Base-by-base conservation (phyloP, 2,329 filamentous ascomycete genomes). In the Apiospora malaysiana region DNA sequence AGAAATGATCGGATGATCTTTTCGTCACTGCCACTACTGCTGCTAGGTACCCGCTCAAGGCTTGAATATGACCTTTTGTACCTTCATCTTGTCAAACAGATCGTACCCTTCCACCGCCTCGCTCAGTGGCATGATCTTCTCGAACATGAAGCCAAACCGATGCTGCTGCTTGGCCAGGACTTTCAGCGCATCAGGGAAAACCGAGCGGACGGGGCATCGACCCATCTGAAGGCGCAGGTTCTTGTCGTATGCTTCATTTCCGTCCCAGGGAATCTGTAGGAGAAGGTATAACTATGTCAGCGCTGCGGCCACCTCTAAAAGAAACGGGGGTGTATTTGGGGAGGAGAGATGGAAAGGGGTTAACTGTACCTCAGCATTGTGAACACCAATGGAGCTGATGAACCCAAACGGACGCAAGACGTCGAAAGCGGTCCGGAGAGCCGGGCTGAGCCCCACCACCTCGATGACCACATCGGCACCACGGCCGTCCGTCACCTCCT, bases 381-480 rank as follows among this genome's bases (percentile, higher is more conserved):
- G 92, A 43, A 94, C 92, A 5, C 92, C 92, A 71, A 94, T 92
- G 77, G 91, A 93, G 75, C 90, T 91, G 74, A 94, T 92, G 51
- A 87, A 88, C 6, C 92, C 92, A 83, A 90, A 94, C 1, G 92
- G 91, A 69, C 93, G 86, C 70, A 94, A 79, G 23, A 94, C 80
- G 43, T 94, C 91, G 79, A 91, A 94, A 0, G 89, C 92, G 46
- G 90, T 93, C 76, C 86, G 88, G 77, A 94, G 81, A 1, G 92
- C 93, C 47, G 90, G 87, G 69, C 89, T 90, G 72, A 91, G 82
- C 0, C 92, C 92, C 37, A 94, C 93, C 8, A 93, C 91, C 80
- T 95, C 93, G 75, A 97, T 90, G 2, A 96, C 90, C 23, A 93
- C 90, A 82, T 98, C 95, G 18, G 94, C 94, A 8, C 95, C 95